Percentiles rank a stretch among this genome's conserved stretches.
These are phyloP conservation scores for Phytopythium kandeliae DNA, from an alignment of 352 stramenopile species.

Conservation along the genomic window DNA sequence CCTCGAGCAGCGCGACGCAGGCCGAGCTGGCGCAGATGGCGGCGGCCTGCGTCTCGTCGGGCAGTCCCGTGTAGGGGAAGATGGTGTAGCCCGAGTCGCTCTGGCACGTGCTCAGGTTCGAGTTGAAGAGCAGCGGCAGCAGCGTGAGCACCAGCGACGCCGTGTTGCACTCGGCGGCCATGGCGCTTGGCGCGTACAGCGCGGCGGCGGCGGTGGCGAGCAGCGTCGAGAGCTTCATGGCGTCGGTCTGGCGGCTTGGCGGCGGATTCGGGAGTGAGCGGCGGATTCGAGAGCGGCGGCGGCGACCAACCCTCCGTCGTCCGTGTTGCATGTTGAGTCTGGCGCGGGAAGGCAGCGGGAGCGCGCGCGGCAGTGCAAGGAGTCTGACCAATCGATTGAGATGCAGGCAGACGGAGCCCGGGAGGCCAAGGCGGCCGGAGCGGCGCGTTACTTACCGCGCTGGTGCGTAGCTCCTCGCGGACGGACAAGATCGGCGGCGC, in stretches of 20 bases:
- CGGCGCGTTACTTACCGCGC: too few species aligned
- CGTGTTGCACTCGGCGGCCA: slow-evolving; percentile 17
- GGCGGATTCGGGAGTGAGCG: slow-evolving; percentile 17
- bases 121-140: slow-evolving; percentile 18
- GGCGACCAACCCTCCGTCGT: too few species aligned
- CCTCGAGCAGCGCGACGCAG: slow-evolving; percentile 21
- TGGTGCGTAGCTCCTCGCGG: too few species aligned
- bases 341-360: too few species aligned
- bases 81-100: slow-evolving; percentile 26
- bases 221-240: slow-evolving; percentile 23
- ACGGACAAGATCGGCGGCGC: too few species aligned
- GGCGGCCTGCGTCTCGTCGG: slow-evolving; percentile 15
- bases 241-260: slow-evolving; percentile 5
- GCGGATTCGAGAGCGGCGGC: too few species aligned
- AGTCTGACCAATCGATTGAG: too few species aligned
- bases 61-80: slow-evolving; percentile 28
- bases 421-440: too few species aligned
- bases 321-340: too few species aligned
- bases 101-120: slow-evolving; percentile 12
- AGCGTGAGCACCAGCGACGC: slow-evolving; percentile 25
- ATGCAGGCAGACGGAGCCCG: too few species aligned
- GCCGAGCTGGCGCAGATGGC: slow-evolving; percentile 22
- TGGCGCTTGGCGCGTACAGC: slow-evolving; percentile 10
- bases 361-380: too few species aligned
- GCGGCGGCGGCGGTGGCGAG: slow-evolving; percentile 12